Base-by-base conservation (phyloP, 306 rosid species). In the Malus sylvestris region DNA sequence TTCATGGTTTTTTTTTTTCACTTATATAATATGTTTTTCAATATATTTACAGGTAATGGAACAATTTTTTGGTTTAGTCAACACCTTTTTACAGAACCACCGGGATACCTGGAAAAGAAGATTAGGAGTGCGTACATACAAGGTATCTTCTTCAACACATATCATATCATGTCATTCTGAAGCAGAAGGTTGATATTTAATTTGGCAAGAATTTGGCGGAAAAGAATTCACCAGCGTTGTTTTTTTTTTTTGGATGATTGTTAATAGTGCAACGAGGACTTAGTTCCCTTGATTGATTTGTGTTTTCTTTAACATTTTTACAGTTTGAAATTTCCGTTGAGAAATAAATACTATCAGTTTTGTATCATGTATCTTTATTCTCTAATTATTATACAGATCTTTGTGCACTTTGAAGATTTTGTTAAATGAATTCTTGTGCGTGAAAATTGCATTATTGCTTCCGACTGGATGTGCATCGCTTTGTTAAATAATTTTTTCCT, bases 61-160 rank as follows among this genome's bases (percentile, higher is more conserved):
- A 79, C 98, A 94, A 59, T 91, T 92, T 87, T 94, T 94, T 79
- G 89, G 90, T 78, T 82, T 94, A 82, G 98, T 91, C 29, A 94
- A 94, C 91, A 94, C 98, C 77, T 94, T 94, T 88, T 80, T 94
- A 29, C 90, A 83, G 77, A 91, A 90, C 80, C 95, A 90, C 76
- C 95, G 80, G 58, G 95, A 91, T 76, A 86, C 96, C 13, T 68
- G 96, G 90, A 90, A 88, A 83, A 87, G 98, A 82, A 86, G 97
- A 89, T 82, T 94, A 80, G 94, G 91, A 74, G 86, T 91, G 44
- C 93, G 98, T 8, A 94, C 97, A 19, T 94, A 94, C 89, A 91
- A 91, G 98, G 97, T 90, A 87, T 78, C 63, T 76, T 84, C 73
- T 81, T 68, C 75, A 71, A 78, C 61, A 5, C 13, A 63, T 80